Evolutionary conservation across 768 basidiomycete genomes (phyloP), one percentile per base, ranked within the genome.

Genomic region (Suillus placidus): DNA sequence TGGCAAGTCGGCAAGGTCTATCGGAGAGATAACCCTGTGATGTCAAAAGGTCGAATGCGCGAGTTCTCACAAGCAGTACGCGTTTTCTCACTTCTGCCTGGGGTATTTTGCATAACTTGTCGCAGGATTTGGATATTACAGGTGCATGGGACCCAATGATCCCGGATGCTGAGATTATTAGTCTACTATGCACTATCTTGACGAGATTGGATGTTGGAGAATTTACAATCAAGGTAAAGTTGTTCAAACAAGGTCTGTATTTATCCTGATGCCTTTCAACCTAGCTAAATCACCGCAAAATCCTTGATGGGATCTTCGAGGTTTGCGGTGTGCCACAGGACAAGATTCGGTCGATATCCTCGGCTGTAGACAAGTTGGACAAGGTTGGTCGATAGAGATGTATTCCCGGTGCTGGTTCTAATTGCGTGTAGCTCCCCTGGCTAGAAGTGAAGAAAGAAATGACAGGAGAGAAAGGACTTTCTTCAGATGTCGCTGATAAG

Each of bases 1-100:
- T 99, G 95, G 90, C 97, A 99, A 77, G 89, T 99, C 60, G 96
- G 95, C n/a, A 99, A 99, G 80, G 97, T 99, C 23, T 99, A 99
- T 78, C 83, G 97, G 67, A 82, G 97, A 74, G 97, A 99, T 78
- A 94, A 90, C 69, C 97, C 97, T 0, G 96, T 96, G 64, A 95
- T 99, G 91, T 91, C 90, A 35, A 99, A 99, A 81, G 97, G 97
- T 0, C 84, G 97, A 34, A 97, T 99, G 96, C 87, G 97, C 66
- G 97, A 99, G 80, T 99, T 99, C 73, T 94, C 92, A 72, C 97
- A 99, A 78, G 97, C 97, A 68, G 94, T 95, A 69, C 70, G 87
- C 80, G 2, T 49, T 67, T 30, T 6, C 5, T 4, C 52, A 16
- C 58, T 60, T 30, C 18, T 40, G 2, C 30, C 4, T 62, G 2